Evolutionary conservation across 2,329 filamentous ascomycete genomes (phyloP).

Genomic region (Knufia fluminis): DNA sequence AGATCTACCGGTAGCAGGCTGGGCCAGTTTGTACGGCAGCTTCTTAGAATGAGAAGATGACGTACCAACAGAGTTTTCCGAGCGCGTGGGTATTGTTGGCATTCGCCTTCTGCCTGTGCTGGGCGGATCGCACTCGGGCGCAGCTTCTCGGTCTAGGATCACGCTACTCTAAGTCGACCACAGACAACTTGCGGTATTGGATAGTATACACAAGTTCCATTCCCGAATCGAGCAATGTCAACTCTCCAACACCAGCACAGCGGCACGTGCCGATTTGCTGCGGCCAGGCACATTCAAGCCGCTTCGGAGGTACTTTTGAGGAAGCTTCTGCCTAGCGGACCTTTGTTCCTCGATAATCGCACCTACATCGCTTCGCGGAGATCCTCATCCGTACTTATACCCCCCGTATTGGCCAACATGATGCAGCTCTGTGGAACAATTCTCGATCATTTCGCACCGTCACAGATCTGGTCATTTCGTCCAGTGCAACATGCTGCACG

Average conservation of each 20-base stretch:
- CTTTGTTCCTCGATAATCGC: neutral
- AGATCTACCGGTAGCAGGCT: constrained; percentile 66
- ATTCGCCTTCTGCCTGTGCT: too few relatives aligned
- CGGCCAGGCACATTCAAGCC: neutral
- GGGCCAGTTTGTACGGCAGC: neutral
- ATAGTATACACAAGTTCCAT: too few relatives aligned
- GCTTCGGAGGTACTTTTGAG: neutral
- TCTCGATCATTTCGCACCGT: neutral
- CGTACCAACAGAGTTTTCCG: too few relatives aligned
- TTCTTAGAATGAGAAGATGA: neutral
- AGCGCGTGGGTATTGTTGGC: too few relatives aligned
- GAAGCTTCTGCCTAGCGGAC: neutral
- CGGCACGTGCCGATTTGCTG: neutral
- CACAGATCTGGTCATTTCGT: neutral
- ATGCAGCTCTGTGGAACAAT: neutral
- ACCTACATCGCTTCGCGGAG: neutral
- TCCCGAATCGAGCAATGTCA: too few relatives aligned
- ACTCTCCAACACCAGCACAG: neutral
- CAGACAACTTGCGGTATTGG: too few relatives aligned
- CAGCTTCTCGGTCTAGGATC: too few relatives aligned
- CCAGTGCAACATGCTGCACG: neutral
- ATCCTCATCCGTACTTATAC: neutral
- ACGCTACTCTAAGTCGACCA: too few relatives aligned
- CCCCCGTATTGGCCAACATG: neutral
- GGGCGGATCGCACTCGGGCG: too few relatives aligned